phyloP scores from a whole-genome alignment of 441 rosid genomes.

The Rhodomyrtus psidioides region DNA sequence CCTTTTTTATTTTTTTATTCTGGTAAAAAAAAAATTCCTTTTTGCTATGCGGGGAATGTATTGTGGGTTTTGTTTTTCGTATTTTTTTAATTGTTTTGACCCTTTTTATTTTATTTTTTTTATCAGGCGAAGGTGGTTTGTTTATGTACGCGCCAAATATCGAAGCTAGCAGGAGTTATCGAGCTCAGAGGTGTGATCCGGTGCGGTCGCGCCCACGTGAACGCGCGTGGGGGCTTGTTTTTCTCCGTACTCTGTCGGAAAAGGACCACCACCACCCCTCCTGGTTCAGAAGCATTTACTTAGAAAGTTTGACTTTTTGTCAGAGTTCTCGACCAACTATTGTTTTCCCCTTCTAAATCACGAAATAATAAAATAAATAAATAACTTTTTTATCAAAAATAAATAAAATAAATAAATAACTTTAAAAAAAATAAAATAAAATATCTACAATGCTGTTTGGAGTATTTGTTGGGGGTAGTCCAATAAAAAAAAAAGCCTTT shows the following conservation, averaged over 20 bases:
- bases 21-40: no score
- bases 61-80: not conserved
- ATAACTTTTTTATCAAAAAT: no score
- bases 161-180: not conserved
- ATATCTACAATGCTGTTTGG: not conserved
- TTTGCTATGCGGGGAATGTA: not conserved
- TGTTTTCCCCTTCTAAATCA: not conserved
- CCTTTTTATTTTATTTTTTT: not conserved
- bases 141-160: conserved; percentile 7
- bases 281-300: not conserved
- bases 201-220: not conserved
- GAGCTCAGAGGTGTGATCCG: not conserved
- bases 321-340: not conserved
- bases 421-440: not conserved
- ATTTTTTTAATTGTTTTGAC: not conserved
- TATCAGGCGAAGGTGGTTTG: not conserved
- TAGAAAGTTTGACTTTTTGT: not conserved
- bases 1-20: not conserved
- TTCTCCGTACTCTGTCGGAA: not conserved
- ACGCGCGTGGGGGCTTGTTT: not conserved
- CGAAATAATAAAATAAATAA: not conserved
- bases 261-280: not conserved
- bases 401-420: not conserved
- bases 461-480: not conserved
- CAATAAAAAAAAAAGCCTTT: not conserved